Conservation (phyloP, 2,329 filamentous ascomycete genomes). For the Arthrobotrys sphaeroides region DNA sequence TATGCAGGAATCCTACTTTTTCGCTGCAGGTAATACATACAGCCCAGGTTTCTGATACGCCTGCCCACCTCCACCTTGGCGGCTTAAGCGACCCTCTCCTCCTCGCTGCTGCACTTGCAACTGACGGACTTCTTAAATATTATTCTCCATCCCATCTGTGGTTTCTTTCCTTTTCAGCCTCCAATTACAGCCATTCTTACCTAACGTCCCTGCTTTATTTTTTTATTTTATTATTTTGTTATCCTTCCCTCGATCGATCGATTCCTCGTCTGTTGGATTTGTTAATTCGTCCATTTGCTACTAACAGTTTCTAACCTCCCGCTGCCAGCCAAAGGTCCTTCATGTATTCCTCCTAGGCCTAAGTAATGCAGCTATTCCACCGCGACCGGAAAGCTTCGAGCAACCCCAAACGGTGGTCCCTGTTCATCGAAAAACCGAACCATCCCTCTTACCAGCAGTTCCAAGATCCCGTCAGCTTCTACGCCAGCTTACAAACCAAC, state of each 20-base stretch:
- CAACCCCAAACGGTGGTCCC: conserved; percentile 8
- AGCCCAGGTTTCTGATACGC: conserved; percentile 43
- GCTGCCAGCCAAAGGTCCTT: not conserved
- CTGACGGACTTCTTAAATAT: conserved; percentile 41
- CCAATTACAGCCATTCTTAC: conserved; percentile 8
- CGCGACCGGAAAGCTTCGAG: conserved; percentile 15
- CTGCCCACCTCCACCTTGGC: conserved; percentile 20
- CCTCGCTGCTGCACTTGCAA: not conserved
- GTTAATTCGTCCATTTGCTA: not conserved
- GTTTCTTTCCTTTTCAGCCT: conserved; percentile 29
- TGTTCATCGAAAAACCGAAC: conserved; percentile 9
- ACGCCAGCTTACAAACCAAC: conserved; percentile 10
- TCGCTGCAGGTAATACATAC: conserved; percentile 45
- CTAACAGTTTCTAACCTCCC: not conserved
- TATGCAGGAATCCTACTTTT: conserved; percentile 53
- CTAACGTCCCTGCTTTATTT: conserved; percentile 4
- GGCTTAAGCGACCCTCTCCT: conserved; percentile 33
- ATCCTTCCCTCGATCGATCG: not conserved
- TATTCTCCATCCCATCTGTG: conserved; percentile 12
- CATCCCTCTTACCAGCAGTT: not conserved
- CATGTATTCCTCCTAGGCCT: not conserved
- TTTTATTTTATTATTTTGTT: conserved; percentile 15
- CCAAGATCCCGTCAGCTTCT: conserved; percentile 39
- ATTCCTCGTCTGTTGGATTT: not conserved
- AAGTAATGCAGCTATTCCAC: conserved; percentile 18